Conservation (phyloP, 2,329 filamentous ascomycete genomes). For the Fusarium palustre region DNA sequence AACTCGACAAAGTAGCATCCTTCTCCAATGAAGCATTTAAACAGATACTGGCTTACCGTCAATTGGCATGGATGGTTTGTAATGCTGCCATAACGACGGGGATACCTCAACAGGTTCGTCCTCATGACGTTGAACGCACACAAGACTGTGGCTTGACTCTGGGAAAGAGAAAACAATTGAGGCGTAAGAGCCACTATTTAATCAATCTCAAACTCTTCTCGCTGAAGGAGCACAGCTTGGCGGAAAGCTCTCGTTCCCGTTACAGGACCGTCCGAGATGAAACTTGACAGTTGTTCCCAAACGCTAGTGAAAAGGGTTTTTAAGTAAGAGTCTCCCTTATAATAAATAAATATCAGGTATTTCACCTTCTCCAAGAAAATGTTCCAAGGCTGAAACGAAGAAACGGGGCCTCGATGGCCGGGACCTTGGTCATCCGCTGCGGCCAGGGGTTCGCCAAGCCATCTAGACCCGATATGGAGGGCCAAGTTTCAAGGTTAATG, state of each 20-base stretch:
- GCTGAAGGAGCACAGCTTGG: conserved; percentile 2
- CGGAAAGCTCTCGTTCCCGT: conserved; percentile 3
- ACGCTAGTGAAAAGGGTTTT: conserved; percentile 19
- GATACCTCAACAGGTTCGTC: too few species aligned
- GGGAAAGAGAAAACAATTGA: background rate
- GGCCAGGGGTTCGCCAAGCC: conserved; percentile 25
- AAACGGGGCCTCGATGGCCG: conserved; percentile 24
- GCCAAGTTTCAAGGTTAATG: conserved; percentile 16
- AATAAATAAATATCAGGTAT: background rate
- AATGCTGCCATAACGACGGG: background rate
- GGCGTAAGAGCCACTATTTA: conserved; percentile 12
- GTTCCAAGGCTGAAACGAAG: conserved; percentile 27
- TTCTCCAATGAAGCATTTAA: background rate
- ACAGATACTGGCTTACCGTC: background rate
- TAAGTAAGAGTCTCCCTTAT: background rate
- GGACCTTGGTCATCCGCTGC: conserved; percentile 31
- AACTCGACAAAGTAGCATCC: background rate
- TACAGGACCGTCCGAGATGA: conserved; percentile 21
- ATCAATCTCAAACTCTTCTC: background rate
- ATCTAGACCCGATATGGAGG: conserved; percentile 1
- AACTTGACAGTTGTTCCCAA: conserved; percentile 28
- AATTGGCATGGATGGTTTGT: background rate
- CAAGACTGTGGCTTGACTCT: background rate
- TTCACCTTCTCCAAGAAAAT: background rate
- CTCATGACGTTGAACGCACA: background rate